These are phyloP conservation scores for Pezicula rhizophila DNA, from an alignment of 2,329 filamentous ascomycete genomes.

Conservation along the genomic window DNA sequence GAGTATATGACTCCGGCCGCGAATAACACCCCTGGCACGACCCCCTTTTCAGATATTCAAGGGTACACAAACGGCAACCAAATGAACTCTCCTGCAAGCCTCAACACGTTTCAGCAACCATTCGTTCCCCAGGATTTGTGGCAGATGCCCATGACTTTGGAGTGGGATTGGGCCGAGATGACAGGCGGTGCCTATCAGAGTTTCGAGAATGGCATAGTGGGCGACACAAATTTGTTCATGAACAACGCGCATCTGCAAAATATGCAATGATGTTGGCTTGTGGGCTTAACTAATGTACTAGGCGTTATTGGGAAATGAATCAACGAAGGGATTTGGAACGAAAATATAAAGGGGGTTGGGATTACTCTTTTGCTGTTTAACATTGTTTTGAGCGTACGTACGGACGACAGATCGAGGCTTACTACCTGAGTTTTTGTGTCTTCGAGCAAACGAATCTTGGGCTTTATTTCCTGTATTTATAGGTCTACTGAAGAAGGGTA, in stretches of 20 bases:
- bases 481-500: no score
- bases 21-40: slow-evolving; percentile 11
- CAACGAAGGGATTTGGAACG: no score
- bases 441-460: no score
- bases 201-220: slow-evolving; percentile 50
- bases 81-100: slow-evolving; percentile 22
- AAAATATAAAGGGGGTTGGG: no score
- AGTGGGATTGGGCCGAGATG: slow-evolving; percentile 68
- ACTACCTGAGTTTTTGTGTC: no score
- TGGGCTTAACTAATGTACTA: no score
- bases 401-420: no score
- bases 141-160: slow-evolving; percentile 91
- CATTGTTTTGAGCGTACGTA: no score
- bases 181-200: slow-evolving; percentile 58
- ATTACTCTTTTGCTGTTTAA: no score
- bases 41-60: slow-evolving; percentile 23
- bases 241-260: slow-evolving; percentile 12
- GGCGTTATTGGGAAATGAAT: no score
- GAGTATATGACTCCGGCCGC: slow-evolving; percentile 20
- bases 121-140: slow-evolving; percentile 90
- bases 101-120: slow-evolving; percentile 66
- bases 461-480: no score
- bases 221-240: slow-evolving; percentile 17
- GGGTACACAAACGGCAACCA: slow-evolving; percentile 22
- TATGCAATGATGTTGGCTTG: not conserved